phyloP scores from a whole-genome alignment of 192 early-diverging fungal genomes.

The Backusella tarrabulga region DNA sequence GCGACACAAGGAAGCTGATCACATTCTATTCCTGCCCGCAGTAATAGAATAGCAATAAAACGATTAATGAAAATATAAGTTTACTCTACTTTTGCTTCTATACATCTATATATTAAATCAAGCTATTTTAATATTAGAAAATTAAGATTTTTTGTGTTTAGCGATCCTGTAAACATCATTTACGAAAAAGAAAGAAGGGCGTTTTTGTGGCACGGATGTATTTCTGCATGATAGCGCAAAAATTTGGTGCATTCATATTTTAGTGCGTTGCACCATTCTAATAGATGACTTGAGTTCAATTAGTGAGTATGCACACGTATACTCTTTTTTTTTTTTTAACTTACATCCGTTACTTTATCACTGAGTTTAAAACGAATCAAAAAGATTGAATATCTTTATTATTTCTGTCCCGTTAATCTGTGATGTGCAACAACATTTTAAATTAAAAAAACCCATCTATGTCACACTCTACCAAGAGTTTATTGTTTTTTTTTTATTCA shows the following conservation, averaged over 20 bases:
- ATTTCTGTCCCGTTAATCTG: not conserved
- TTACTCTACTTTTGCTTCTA: not conserved
- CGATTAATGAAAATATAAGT: not conserved
- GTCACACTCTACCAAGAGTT: not conserved
- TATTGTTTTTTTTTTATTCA: not conserved
- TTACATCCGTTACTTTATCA: not conserved
- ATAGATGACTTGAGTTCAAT: too few relatives aligned
- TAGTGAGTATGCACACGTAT: too few relatives aligned
- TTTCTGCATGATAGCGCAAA: not conserved
- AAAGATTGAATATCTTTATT: not conserved
- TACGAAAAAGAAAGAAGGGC: not conserved
- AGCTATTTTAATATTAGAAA: not conserved
- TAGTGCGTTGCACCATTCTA: not conserved
- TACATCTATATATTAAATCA: not conserved
- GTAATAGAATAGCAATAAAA: not conserved
- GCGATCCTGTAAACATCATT: not conserved
- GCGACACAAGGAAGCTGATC: not conserved
- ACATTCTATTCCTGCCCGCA: not conserved
- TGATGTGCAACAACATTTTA: not conserved
- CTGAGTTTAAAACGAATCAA: not conserved
- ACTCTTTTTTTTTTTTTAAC: not conserved
- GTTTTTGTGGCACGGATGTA: not conserved
- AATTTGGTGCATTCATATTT: not conserved
- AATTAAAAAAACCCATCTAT: not conserved
- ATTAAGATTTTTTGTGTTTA: not conserved